A percentile compares a stretch with the other conserved stretches of the same genome.
Evolutionary conservation across 495 filamentous ascomycete species (phyloP).

Genomic region (Aspergillus hancockii): DNA sequence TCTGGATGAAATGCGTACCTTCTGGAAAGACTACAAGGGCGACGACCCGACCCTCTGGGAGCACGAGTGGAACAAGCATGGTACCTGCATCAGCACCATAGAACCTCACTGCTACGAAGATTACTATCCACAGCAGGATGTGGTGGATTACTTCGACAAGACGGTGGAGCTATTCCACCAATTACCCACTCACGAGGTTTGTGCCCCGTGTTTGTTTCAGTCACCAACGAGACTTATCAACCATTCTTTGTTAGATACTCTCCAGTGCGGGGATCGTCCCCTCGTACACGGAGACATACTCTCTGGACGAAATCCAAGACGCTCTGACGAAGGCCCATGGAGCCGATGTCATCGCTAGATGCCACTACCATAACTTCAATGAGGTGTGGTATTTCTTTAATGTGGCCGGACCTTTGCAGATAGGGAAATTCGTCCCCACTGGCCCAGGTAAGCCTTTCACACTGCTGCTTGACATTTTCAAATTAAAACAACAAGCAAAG

Average conservation of each 20-base stretch:
- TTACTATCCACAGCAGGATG: constrained; percentile 63
- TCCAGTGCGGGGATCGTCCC: constrained; percentile 50
- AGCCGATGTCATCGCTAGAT: constrained; percentile 67
- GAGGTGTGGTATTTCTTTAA: constrained; percentile 88
- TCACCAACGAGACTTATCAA: not conserved
- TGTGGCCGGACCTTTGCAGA: constrained; percentile 73
- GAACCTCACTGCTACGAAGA: constrained; percentile 70
- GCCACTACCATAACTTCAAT: constrained; percentile 59
- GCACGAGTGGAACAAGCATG: constrained; percentile 90
- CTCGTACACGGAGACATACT: constrained; percentile 55
- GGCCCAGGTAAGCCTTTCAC: constrained; percentile 47
- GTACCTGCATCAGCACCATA: constrained; percentile 60
- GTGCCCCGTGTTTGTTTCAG: constrained; percentile 8
- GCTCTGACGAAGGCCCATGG: constrained; percentile 67
- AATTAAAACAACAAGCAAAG: not conserved
- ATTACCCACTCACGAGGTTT: constrained; percentile 45
- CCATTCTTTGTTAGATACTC: constrained; percentile 33
- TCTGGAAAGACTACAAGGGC: constrained; percentile 71
- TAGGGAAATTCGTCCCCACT: constrained; percentile 69
- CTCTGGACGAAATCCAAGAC: constrained; percentile 58
- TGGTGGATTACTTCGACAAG: constrained; percentile 61
- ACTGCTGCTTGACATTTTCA: too few species aligned
- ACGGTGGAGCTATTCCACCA: constrained; percentile 53
- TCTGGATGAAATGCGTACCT: constrained; percentile 72
- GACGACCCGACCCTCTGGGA: constrained; percentile 73